Evolutionary conservation across 139 green algal species (phyloP), one percentile per base, ranked within the genome.

Genomic region (Ettlia oleoabundans): DNA sequence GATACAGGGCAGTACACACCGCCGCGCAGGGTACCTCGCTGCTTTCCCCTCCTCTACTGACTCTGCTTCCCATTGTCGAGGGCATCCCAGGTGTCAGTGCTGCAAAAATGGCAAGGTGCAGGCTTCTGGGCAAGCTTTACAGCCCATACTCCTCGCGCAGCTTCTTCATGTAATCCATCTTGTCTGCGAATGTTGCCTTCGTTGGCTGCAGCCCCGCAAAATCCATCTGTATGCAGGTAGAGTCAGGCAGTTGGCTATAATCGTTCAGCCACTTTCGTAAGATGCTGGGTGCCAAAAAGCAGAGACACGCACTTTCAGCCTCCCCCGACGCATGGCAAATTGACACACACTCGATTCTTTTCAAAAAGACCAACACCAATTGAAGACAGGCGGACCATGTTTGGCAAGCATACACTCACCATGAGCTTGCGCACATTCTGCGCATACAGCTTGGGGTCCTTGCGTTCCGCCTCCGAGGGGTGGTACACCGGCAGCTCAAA

Each of bases 401-500:
- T 40, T 30, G 26, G 8, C 68, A 58, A 26, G 40, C 40, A 66
- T 61, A 70, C 71, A 33, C 70, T 84, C 76, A 95, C 80, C 91
- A 97, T 96, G 74, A 90, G 87, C 53, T 88, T 30, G 24, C 92
- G 88, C 28, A 97, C 88, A 63, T 96, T 96, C 35, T 78, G 47
- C 0, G 93, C 92, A 76, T 94, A 97, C 68, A 96, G 84, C 42
- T 76, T 64, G 10, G 94, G 86, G 77, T 97, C 89, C 3, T 55
- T 51, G 62, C 74, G 30, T 84, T 97, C 94, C 28, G 86, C 90
- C 3, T 81, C 55, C 22, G 30, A 89, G 4, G 95, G 95, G 3
- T 84, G 32, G 78, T 98, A 98, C 69, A 96, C 81, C 7, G 95
- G 94, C 70, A 98, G 86, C 86, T 94, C 86, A 52, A 90, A 90